A percentile compares a stretch with the other conserved stretches of the same genome.
Evolutionary conservation across 306 rosid genomes (phyloP).

Genomic region (Pyrus bretschneideri): DNA sequence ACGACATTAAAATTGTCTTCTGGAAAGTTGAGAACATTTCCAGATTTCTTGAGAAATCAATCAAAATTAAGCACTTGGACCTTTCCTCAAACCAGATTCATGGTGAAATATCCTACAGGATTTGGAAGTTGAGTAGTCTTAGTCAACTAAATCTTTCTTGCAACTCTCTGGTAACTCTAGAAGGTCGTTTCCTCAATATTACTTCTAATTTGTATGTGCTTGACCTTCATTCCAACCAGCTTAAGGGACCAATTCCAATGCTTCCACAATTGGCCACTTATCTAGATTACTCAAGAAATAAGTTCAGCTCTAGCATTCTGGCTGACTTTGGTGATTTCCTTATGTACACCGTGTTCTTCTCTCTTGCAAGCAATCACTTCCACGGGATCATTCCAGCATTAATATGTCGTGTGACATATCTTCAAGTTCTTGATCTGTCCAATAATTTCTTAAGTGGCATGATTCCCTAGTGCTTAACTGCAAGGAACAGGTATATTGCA

Average conservation of each 20-base stretch:
- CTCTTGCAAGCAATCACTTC: constrained; percentile 22
- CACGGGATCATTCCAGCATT: constrained; percentile 14
- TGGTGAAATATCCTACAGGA: too few relatives aligned
- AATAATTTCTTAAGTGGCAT: constrained; percentile 11
- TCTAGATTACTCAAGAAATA: constrained; percentile 28
- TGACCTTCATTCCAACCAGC: constrained; percentile 34
- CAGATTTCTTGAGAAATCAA: too few relatives aligned
- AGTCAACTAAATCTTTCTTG: too few relatives aligned
- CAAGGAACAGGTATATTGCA: neutral
- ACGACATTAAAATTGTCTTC: too few relatives aligned
- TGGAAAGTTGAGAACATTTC: too few relatives aligned
- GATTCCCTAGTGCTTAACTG: constrained; percentile 11
- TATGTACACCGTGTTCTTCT: neutral
- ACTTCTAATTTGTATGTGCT: neutral
- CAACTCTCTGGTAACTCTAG: too few relatives aligned
- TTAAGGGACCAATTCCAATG: constrained; percentile 11
- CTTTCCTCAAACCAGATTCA: too few relatives aligned
- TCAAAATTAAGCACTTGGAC: too few relatives aligned
- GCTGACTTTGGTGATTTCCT: neutral
- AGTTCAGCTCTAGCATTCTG: constrained; percentile 15
- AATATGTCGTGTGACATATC: neutral
- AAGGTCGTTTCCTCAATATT: neutral
- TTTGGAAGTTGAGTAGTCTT: too few relatives aligned
- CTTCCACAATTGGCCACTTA: neutral
- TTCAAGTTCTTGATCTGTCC: constrained; percentile 24